These are phyloP conservation scores for Picea sitchensis DNA, from an alignment of 75 land plant genomes.

Conservation along the genomic window DNA sequence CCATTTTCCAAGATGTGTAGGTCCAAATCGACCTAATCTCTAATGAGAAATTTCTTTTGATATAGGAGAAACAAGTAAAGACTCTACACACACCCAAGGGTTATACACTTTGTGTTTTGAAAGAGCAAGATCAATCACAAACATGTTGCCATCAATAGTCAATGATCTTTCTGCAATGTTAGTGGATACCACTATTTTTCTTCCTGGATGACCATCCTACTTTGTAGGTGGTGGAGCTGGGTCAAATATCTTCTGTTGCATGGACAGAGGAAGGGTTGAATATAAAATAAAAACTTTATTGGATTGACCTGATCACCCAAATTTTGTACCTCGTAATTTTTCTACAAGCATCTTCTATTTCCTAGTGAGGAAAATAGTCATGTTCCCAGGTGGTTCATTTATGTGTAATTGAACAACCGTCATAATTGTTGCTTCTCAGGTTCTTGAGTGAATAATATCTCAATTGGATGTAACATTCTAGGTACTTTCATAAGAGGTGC, in stretches of 20 bases:
- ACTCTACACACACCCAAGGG: constrained; percentile 22
- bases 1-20: constrained; percentile 27
- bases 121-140: constrained; percentile 24
- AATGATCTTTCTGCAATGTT: constrained; percentile 24
- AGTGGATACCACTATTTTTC: constrained; percentile 20
- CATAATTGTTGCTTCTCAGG: constrained; percentile 19
- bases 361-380: constrained; percentile 19
- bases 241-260: constrained; percentile 22
- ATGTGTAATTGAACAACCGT: constrained; percentile 22
- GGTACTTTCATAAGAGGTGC: constrained; percentile 99
- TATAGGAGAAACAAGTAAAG: constrained; percentile 25
- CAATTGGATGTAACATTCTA: constrained; percentile 90
- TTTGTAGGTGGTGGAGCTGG: constrained; percentile 22
- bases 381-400: constrained; percentile 20
- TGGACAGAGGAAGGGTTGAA: constrained; percentile 19
- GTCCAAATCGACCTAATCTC: constrained; percentile 27
- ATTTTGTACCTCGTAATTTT: constrained; percentile 36
- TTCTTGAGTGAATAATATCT: constrained; percentile 50
- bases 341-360: constrained; percentile 35
- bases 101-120: constrained; percentile 22
- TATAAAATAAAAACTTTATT: constrained; percentile 21
- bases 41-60: constrained; percentile 30
- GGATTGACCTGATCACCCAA: constrained; percentile 17
- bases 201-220: constrained; percentile 13
- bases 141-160: constrained; percentile 18